Base-by-base conservation (phyloP, 1,139 yeast genomes). In the Hansenula lynferdii region DNA sequence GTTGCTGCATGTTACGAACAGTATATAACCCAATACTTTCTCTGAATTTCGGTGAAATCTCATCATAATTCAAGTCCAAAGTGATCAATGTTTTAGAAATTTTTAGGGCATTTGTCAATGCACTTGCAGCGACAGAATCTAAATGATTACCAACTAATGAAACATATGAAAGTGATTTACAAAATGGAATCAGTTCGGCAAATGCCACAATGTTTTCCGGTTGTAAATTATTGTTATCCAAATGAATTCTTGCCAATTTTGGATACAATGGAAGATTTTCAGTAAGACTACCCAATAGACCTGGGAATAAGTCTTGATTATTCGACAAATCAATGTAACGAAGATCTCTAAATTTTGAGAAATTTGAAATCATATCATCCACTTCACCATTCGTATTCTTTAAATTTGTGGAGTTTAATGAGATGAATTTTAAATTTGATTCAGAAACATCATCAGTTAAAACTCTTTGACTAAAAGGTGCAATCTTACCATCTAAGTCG, bases 271-370 rank as follows among this genome's bases (percentile, higher is more conserved):
- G 90, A 31, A 81, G 57, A 44, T 69, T 73, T 22, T 74, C 67
- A 2, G 74, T 63, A 37, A 82, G 62, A 9, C 60, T 47, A 10
- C 44, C 43, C 39, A 60, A 51, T 25, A 61, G 49, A 41, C 70
- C 68, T 8, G 73, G 73, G 50, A 83, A 82, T 14, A 83, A 59
- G 38, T 67, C 64, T 26, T 75, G 74, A 55, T 83, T 84, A 44
- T 80, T 79, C 4, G 89, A 81, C 16, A 83, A 51, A 56, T 84
- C 92, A 44, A 84, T 62, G 56, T 80, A 83, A 50, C 69, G 72
- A 50, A 84, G 66, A 34, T 70, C 67, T 17, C 80, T 81, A 22
- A 80, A 63, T 42, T 61, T 65, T 9, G 76, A 62, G 29, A 72
- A 51, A 6, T 57, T 46, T 39, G 56, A 53, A 20, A 62, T 44